A percentile compares a stretch with the other conserved stretches of the same genome.
These are phyloP conservation scores for Boletus semigastroideus DNA, from an alignment of 1,284 basidiomycete species.

Conservation along the genomic window DNA sequence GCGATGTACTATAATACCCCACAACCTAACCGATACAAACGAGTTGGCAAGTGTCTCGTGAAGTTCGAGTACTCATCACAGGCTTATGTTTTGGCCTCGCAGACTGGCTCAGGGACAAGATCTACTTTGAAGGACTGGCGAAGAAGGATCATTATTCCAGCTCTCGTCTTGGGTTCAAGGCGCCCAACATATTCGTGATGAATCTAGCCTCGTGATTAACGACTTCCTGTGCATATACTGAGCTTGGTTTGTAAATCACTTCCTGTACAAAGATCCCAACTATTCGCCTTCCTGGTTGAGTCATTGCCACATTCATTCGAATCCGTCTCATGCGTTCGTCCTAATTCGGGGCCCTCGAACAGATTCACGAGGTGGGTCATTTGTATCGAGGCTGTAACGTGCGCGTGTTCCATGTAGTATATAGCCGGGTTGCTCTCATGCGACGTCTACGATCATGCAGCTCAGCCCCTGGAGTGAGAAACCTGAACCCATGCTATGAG, in stretches of 20 bases:
- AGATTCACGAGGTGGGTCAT: too few species aligned
- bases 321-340: too few species aligned
- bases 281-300: too few species aligned
- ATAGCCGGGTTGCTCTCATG: too few species aligned
- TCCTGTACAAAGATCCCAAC: background rate
- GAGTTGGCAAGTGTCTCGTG: conserved; percentile 52
- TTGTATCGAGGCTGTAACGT: too few species aligned
- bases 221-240: conserved; percentile 2
- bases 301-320: too few species aligned
- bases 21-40: conserved; percentile 48
- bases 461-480: too few species aligned
- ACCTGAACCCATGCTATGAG: too few species aligned
- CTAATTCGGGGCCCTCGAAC: too few species aligned
- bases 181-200: conserved; percentile 77
- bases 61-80: background rate
- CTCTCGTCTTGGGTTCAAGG: conserved; percentile 66
- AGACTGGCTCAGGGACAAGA: conserved; percentile 76
- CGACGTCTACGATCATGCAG: too few species aligned
- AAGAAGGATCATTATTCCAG: conserved; percentile 59
- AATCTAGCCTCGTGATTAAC: conserved; percentile 32
- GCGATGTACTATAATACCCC: conserved; percentile 48
- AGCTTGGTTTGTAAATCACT: conserved; percentile 11
- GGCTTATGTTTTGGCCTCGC: conserved; percentile 3
- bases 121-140: conserved; percentile 65
- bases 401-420: too few species aligned